Evolutionary conservation across 2,329 filamentous ascomycete genomes (phyloP).

Genomic region (Fusarium nisikadoi): DNA sequence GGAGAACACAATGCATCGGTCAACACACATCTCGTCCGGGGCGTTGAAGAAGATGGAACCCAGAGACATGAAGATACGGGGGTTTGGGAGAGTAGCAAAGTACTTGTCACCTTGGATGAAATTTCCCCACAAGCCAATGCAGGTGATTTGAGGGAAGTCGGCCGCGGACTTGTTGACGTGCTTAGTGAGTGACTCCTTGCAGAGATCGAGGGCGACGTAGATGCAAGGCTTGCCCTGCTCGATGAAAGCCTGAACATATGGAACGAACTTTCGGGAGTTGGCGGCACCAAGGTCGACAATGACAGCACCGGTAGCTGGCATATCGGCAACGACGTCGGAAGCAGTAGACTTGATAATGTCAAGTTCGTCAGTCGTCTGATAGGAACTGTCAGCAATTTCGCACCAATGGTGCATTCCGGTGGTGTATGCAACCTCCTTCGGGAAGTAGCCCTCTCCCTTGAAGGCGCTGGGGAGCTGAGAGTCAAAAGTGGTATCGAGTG

Average conservation of each 20-base stretch:
- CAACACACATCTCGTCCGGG: conserved; percentile 18
- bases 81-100: conserved; percentile 1
- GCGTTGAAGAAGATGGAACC: conserved; percentile 39
- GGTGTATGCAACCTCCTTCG: conserved; percentile 42
- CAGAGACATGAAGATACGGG: conserved; percentile 29
- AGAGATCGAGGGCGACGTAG: conserved; percentile 35
- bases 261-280: conserved; percentile 36
- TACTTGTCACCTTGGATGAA: conserved; percentile 35
- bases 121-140: conserved; percentile 34
- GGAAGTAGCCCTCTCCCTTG: conserved; percentile 22
- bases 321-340: background rate
- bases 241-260: conserved; percentile 30
- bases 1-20: conserved; percentile 22
- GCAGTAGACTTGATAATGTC: conserved; percentile 33
- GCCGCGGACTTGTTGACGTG: conserved; percentile 30
- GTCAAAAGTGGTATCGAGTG: conserved; percentile 11
- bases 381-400: conserved; percentile 23
- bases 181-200: background rate
- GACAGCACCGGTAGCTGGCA: conserved; percentile 7
- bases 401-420: conserved; percentile 35
- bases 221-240: conserved; percentile 22
- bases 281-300: conserved; percentile 39
- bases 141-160: conserved; percentile 11
- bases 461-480: conserved; percentile 23
- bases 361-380: conserved; percentile 34